Percentiles rank a stretch among this genome's conserved stretches.
Evolutionary conservation across 2,329 filamentous ascomycete genomes (phyloP).

Genomic region (Colletotrichum graminicola): DNA sequence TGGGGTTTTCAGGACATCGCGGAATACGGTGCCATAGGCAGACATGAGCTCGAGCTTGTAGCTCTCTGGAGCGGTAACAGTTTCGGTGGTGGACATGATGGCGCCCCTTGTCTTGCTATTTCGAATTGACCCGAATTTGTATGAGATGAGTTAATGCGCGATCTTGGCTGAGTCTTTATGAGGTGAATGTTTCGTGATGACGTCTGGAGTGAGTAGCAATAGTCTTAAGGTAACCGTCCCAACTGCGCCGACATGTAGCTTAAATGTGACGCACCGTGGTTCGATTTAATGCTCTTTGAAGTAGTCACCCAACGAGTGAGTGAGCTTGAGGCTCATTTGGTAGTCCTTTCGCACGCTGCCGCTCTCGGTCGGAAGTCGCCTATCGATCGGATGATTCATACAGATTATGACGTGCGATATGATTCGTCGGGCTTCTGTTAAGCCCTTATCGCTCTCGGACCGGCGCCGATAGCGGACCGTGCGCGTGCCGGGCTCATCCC

Average conservation of each 20-base stretch:
- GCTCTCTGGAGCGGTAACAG: conserved; percentile 42
- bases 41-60: conserved; percentile 59
- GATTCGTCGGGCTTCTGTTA: conserved; percentile 14
- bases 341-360: conserved; percentile 4
- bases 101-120: no score
- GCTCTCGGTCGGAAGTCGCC: conserved; percentile 22
- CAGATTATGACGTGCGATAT: conserved; percentile 30
- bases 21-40: conserved; percentile 58
- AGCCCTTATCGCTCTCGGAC: conserved; percentile 30
- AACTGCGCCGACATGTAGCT: neutral
- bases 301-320: neutral
- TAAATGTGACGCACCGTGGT: neutral
- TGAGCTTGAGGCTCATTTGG: neutral
- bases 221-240: neutral
- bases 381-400: conserved; percentile 19
- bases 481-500: conserved; percentile 28
- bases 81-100: conserved; percentile 39
- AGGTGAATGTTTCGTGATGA: neutral
- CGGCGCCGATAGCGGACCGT: conserved; percentile 31
- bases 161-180: neutral
- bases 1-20: conserved; percentile 56
- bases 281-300: neutral
- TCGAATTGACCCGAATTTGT: neutral
- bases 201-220: neutral
- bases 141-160: no score